Percentiles rank a stretch among this genome's conserved stretches.
Evolutionary conservation across 495 filamentous ascomycete genomes (phyloP).

Genomic region (Penicillium cosmopolitanum): DNA sequence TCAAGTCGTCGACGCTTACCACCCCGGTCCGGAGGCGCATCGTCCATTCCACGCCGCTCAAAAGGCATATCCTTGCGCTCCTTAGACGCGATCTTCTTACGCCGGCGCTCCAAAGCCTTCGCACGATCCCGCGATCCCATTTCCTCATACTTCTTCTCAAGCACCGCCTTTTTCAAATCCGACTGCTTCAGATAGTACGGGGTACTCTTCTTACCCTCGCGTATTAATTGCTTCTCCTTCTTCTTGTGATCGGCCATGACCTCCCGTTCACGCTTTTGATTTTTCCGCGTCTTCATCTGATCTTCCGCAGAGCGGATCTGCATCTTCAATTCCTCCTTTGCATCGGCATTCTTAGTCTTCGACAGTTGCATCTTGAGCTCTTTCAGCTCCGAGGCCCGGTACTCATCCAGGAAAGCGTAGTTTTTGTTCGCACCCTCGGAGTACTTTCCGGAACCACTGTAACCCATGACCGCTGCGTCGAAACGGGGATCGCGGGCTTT

Average conservation of each 20-base stretch:
- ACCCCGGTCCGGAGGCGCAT: slow-evolving; percentile 24
- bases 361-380: slow-evolving; percentile 66
- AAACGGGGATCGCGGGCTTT: slow-evolving; percentile 86
- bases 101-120: slow-evolving; percentile 74
- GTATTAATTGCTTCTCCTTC: slow-evolving; percentile 80
- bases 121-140: slow-evolving; percentile 83
- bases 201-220: slow-evolving; percentile 85
- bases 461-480: slow-evolving; percentile 56
- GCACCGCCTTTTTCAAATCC: slow-evolving; percentile 82
- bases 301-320: slow-evolving; percentile 71
- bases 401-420: slow-evolving; percentile 86
- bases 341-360: slow-evolving; percentile 63
- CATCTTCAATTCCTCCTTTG: slow-evolving; percentile 67
- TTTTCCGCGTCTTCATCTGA: slow-evolving; percentile 65
- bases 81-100: slow-evolving; percentile 81
- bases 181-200: slow-evolving; percentile 91
- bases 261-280: slow-evolving; percentile 66
- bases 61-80: slow-evolving; percentile 81
- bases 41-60: slow-evolving; percentile 55
- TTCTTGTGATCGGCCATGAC: slow-evolving; percentile 73
- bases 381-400: slow-evolving; percentile 76
- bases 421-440: slow-evolving; percentile 61
- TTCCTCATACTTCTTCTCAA: slow-evolving; percentile 75
- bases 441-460: slow-evolving; percentile 32
- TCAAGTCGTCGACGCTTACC: slow-evolving; percentile 39